Evolutionary conservation across 441 rosid genomes (phyloP).

Genomic region (Mallotus repandus): DNA sequence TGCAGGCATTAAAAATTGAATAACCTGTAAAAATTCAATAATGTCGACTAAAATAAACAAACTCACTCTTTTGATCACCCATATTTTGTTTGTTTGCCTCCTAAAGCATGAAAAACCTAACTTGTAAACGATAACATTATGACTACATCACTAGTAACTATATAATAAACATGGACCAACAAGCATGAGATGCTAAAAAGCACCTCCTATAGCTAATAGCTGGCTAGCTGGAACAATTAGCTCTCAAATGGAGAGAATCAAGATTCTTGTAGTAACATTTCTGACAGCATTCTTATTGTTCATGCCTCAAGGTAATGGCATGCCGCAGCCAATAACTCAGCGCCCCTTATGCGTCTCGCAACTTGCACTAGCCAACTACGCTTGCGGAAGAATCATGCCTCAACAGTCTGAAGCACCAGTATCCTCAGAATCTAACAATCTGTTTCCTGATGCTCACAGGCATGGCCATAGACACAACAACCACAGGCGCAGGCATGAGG

Average conservation of each 20-base stretch:
- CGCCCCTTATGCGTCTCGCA: slow-evolving; percentile 58
- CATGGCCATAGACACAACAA: slow-evolving; percentile 11
- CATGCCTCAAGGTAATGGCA: slow-evolving; percentile 2
- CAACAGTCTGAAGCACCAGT: slow-evolving; percentile 24
- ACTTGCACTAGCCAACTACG: slow-evolving; percentile 51
- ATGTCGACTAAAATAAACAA: slow-evolving; percentile 13
- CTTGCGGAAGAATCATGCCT: slow-evolving; percentile 33
- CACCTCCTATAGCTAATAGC: not conserved
- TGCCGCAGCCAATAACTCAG: slow-evolving; percentile 27
- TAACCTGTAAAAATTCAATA: slow-evolving; percentile 13
- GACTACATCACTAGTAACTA: not conserved
- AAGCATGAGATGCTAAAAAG: not conserved
- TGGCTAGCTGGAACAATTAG: not conserved
- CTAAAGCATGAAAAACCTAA: slow-evolving; percentile 18
- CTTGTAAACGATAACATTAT: slow-evolving; percentile 18
- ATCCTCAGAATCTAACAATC: not conserved
- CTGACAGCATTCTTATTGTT: slow-evolving; percentile 13
- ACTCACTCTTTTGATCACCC: slow-evolving; percentile 19
- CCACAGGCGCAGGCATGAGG: slow-evolving; percentile 8
- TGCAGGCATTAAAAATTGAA: slow-evolving; percentile 7
- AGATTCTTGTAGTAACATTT: slow-evolving; percentile 6
- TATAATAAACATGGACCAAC: slow-evolving; percentile 14
- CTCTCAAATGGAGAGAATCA: slow-evolving; percentile 34
- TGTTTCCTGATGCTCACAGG: slow-evolving; percentile 9
- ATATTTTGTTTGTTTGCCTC: slow-evolving; percentile 1